Percentiles rank a stretch among this genome's conserved stretches.
Conservation (phyloP, 805 yeast species). For the Blastobotrys parvus region DNA sequence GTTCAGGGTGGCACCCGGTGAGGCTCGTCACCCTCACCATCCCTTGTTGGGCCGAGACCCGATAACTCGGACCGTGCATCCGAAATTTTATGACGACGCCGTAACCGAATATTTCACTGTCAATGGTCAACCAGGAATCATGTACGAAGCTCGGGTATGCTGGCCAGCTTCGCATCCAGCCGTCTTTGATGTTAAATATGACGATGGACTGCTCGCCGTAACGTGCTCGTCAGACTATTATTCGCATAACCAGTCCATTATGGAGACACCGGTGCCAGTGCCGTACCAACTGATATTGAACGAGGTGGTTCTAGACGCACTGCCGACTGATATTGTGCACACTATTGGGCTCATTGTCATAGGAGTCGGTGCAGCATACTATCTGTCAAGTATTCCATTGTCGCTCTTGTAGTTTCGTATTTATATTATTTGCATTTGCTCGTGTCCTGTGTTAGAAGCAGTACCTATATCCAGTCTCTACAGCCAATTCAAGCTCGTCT, state of each 20-base stretch:
- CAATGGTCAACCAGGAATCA: background rate
- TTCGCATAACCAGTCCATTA: conserved; percentile 9
- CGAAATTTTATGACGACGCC: background rate
- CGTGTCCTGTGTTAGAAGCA: too few species aligned
- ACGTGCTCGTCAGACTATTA: conserved; percentile 8
- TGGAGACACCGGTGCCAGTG: conserved; percentile 12
- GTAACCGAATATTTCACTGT: background rate
- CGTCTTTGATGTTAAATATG: conserved; percentile 17
- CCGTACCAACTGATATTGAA: conserved; percentile 13
- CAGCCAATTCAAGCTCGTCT: too few species aligned
- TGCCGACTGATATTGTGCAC: conserved; percentile 13
- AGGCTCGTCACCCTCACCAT: background rate
- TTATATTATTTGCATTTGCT: too few species aligned
- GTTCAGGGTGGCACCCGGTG: background rate
- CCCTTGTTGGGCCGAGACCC: background rate
- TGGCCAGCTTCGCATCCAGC: conserved; percentile 30
- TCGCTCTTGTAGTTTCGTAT: too few species aligned
- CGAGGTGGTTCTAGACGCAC: conserved; percentile 6
- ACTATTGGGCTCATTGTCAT: conserved; percentile 9
- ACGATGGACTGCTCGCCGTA: conserved; percentile 10
- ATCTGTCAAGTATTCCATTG: background rate
- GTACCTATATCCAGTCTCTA: too few species aligned
- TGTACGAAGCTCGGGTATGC: conserved; percentile 26
- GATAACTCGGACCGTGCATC: background rate
- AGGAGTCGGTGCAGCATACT: conserved; percentile 6